phyloP scores from a whole-genome alignment of 805 yeast genomes.

The Wickerhamia fluorescens region DNA sequence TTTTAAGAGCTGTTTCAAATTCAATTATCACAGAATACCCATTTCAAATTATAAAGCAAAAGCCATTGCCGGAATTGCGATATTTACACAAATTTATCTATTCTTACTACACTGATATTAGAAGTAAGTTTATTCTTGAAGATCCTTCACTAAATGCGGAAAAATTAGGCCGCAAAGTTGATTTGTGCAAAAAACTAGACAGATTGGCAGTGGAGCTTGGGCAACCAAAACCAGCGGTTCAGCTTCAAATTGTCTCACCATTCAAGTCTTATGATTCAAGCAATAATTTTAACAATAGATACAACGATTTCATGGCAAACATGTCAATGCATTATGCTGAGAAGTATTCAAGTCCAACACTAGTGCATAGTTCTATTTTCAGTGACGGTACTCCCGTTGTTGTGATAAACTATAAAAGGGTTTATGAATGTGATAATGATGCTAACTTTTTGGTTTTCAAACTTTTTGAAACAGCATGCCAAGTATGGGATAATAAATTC shows the following conservation, averaged over 20 bases:
- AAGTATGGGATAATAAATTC: slow-evolving; percentile 65
- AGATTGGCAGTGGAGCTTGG: slow-evolving; percentile 43
- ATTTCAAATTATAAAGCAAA: slow-evolving; percentile 2
- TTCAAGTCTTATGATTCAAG: slow-evolving; percentile 36
- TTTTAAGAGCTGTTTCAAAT: slow-evolving; percentile 20
- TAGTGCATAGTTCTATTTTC: slow-evolving; percentile 59
- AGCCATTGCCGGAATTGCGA: slow-evolving; percentile 31
- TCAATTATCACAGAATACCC: slow-evolving; percentile 6
- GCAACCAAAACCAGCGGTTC: slow-evolving; percentile 49
- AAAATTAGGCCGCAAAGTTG: slow-evolving; percentile 17
- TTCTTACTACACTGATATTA: slow-evolving; percentile 26
- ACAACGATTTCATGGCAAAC: slow-evolving; percentile 70
- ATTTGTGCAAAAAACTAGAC: slow-evolving; percentile 37
- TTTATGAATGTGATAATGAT: slow-evolving; percentile 31
- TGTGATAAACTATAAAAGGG: slow-evolving; percentile 39
- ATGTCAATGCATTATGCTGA: slow-evolving; percentile 50
- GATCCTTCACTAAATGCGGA: slow-evolving; percentile 11
- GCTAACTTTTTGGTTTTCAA: slow-evolving; percentile 50
- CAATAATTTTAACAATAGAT: slow-evolving; percentile 40
- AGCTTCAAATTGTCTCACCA: slow-evolving; percentile 49
- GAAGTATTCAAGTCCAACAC: slow-evolving; percentile 32
- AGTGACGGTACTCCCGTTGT: slow-evolving; percentile 69
- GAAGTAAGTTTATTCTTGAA: slow-evolving; percentile 19
- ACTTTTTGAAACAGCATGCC: slow-evolving; percentile 56
- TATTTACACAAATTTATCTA: slow-evolving; percentile 36